Evolutionary conservation across 1,139 yeast genomes (phyloP).

Genomic region (Magnusiomyces clavatus): DNA sequence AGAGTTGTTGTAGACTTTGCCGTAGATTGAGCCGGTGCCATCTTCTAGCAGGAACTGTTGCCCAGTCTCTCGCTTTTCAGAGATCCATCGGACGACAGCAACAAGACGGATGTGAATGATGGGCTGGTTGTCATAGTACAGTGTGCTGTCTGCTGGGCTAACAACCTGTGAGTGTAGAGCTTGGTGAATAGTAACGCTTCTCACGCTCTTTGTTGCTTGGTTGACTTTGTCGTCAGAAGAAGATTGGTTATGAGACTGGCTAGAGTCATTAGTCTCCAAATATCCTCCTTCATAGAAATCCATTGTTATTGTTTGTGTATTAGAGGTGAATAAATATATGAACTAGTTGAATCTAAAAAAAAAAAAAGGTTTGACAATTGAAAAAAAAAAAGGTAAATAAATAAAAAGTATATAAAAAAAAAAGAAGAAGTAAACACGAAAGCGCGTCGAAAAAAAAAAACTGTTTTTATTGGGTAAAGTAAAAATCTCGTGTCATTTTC

Average conservation of each 20-base stretch:
- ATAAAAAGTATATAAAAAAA: too few relatives aligned
- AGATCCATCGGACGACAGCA: neutral
- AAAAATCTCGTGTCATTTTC: too few relatives aligned
- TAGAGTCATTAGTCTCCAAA: neutral
- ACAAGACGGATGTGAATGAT: neutral
- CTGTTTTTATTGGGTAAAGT: neutral
- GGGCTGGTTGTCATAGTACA: neutral
- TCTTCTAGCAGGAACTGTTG: neutral
- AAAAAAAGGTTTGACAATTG: neutral
- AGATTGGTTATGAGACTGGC: neutral
- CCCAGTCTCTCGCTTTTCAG: neutral
- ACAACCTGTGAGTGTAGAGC: neutral
- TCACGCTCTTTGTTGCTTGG: neutral
- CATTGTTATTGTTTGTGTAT: neutral
- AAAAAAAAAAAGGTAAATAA: neutral
- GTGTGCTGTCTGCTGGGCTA: neutral
- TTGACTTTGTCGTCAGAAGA: neutral
- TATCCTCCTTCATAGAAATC: neutral
- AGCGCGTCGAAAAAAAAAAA: neutral
- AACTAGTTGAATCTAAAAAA: too few relatives aligned
- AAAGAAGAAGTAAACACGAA: too few relatives aligned
- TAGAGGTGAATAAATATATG: neutral
- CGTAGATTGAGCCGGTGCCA: neutral
- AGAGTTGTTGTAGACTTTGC: neutral
- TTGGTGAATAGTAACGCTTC: neutral